These are phyloP conservation scores for Dichomitus squalens DNA, from an alignment of 1,284 basidiomycete genomes.

Conservation along the genomic window DNA sequence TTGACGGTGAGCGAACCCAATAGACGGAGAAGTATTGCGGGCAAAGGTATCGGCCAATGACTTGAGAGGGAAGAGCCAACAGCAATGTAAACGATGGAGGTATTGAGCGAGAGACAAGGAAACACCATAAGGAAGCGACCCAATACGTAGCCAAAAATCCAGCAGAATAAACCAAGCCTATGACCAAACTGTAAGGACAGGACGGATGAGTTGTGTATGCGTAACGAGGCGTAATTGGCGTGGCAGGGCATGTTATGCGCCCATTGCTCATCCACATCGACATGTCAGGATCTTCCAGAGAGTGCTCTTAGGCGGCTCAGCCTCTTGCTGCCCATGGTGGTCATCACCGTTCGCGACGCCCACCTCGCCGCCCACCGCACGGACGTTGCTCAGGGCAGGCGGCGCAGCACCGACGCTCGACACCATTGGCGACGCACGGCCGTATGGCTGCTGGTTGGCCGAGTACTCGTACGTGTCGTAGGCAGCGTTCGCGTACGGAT, in stretches of 20 bases:
- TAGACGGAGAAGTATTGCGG: constrained; percentile 2
- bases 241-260: background rate
- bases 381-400: constrained; percentile 70
- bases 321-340: constrained; percentile 59
- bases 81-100: background rate
- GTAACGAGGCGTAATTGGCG: background rate
- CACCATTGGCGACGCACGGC: constrained; percentile 75
- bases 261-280: constrained; percentile 59
- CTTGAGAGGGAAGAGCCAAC: constrained; percentile 6
- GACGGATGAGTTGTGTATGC: constrained; percentile 14
- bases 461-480: constrained; percentile 56
- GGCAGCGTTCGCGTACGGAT: constrained; percentile 67
- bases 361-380: constrained; percentile 66
- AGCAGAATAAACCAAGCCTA: constrained; percentile 14
- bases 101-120: constrained; percentile 20
- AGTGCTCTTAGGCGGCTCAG: constrained; percentile 55
- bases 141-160: constrained; percentile 21
- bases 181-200: constrained; percentile 20
- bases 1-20: background rate
- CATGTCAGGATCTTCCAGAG: constrained; percentile 75
- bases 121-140: constrained; percentile 2
- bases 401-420: constrained; percentile 64
- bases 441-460: constrained; percentile 53
- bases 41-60: constrained; percentile 23
- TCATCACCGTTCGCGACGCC: constrained; percentile 64